Evolutionary conservation across 2,329 filamentous ascomycete genomes (phyloP).

Genomic region (Neodidymelliopsis sp.): DNA sequence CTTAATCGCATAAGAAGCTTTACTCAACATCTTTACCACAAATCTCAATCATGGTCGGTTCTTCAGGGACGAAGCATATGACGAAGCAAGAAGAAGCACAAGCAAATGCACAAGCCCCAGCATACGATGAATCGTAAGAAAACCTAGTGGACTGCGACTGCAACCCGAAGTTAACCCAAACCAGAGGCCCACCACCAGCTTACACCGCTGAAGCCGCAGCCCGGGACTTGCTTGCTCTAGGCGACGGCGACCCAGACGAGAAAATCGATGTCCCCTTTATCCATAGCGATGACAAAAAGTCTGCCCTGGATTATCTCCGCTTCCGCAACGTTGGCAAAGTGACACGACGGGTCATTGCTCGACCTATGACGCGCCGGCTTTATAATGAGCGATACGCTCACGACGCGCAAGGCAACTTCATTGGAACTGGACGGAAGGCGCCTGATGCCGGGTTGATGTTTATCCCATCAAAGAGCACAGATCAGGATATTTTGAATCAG

Average conservation of each 20-base stretch:
- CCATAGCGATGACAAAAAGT: conserved; percentile 25
- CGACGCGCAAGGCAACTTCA: conserved; percentile 37
- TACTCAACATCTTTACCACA: not conserved
- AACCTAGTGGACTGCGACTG: not conserved
- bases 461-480: conserved; percentile 35
- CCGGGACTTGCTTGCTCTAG: conserved; percentile 4
- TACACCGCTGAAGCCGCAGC: conserved; percentile 11
- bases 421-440: conserved; percentile 32
- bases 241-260: conserved; percentile 14
- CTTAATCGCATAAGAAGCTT: too few species aligned
- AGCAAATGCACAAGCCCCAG: not conserved
- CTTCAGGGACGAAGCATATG: not conserved
- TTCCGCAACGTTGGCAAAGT: conserved; percentile 22
- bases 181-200: conserved; percentile 3
- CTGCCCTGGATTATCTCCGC: conserved; percentile 17
- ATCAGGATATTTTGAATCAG: conserved; percentile 36
- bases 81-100: not conserved
- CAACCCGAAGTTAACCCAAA: not conserved
- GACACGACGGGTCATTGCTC: conserved; percentile 30
- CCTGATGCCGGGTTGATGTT: conserved; percentile 36
- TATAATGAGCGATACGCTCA: conserved; percentile 41
- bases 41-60: not conserved
- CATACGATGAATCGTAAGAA: conserved; percentile 5
- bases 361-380: conserved; percentile 37
- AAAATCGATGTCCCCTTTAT: conserved; percentile 19